phyloP scores from a whole-genome alignment of 306 rosid genomes.

The Medicago truncatula region MtrunA17r5.0-ANR NC_053042.1:35104501-35105000 shows the following conservation, averaged over 20 bases:
- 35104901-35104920: slow-evolving; percentile 95
- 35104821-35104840: slow-evolving; percentile 72
- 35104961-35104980: slow-evolving; percentile 45
- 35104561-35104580: not conserved
- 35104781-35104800: not conserved
- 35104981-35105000: slow-evolving; percentile 26
- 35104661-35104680: not conserved
- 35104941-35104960: slow-evolving; percentile 56
- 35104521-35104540: not conserved
- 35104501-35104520: too few relatives aligned
- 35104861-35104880: slow-evolving; percentile 71
- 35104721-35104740: too few relatives aligned
- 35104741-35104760: too few relatives aligned
- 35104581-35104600: not conserved
- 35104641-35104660: slow-evolving; percentile 1
- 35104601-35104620: not conserved
- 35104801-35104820: slow-evolving; percentile 24
- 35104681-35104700: not conserved
- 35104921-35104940: slow-evolving; percentile 97
- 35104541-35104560: not conserved
- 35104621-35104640: not conserved
- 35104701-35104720: not conserved
- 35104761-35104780: slow-evolving; percentile 7
- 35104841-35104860: slow-evolving; percentile 80
- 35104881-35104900: slow-evolving; percentile 72